Base-by-base conservation (phyloP, 441 rosid species). In the Gossypium schwendimanii region DNA sequence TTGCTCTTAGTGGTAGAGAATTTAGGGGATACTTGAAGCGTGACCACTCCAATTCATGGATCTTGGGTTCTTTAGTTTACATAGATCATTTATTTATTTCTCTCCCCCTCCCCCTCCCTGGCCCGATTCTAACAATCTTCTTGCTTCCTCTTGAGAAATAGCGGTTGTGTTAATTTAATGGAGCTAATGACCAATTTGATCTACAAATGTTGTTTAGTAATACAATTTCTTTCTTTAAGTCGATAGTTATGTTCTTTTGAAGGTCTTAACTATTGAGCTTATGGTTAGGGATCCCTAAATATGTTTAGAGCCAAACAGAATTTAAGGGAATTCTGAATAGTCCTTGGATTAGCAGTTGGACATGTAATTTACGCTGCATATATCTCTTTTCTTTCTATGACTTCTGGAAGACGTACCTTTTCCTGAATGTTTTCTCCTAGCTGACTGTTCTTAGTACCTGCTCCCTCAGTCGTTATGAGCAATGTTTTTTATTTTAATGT, bases 401-500 rank as follows among this genome's bases (percentile, higher is more conserved):
- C 49, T 52, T 53, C 39, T 26, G 47, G 10, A 72, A 52, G 59
- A 53, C 12, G 26, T n/a, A 18, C 4, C 28, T 63, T 63, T n/a
- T 31, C 49, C 49, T 3, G 26, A 62, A 36, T 39, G 28, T 39
- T 63, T 62, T 10, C 18, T 7, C 45, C 53, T 24, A 2, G 21
- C n/a, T 68, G 24, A 50, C 47, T 50, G 60, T 52, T 11, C 54
- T 54, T 54, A 39, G 54, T 49, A 33, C 63, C 45, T 62, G 50
- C 26, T 23, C 36, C 45, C 15, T 49, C 15, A 62, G 39, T 20
- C 6, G 3, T 18, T 63, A 33, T 55, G 41, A 6, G 7, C 17
- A 28, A 4, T 63, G 11, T 47, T 69, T 63, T 78, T 71, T 49
- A 9, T 73, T n/a, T 57, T 8, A 55, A 33, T 45, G 52, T 17